A percentile compares a stretch with the other conserved stretches of the same genome.
Conservation (phyloP, 106 monocot genomes). For the Allium sativum region DNA sequence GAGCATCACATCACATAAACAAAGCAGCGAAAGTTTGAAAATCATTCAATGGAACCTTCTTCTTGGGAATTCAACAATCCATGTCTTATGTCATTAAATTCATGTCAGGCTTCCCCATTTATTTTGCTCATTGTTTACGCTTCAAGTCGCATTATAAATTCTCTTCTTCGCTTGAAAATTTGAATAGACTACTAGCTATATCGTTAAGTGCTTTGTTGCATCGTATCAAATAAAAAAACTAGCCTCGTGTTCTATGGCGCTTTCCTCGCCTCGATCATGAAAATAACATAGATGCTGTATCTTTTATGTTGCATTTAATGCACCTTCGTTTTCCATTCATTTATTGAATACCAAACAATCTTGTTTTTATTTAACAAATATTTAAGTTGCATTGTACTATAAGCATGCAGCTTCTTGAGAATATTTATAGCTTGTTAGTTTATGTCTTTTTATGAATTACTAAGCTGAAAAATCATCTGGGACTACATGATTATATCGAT, state of each 20-base stretch:
- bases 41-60: slow-evolving; percentile 3
- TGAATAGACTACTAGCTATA: too few species aligned
- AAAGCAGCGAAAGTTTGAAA: too few species aligned
- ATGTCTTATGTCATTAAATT: slow-evolving; percentile 11
- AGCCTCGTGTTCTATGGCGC: slow-evolving; percentile 3
- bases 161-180: too few species aligned
- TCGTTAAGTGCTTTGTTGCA: not conserved
- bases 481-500: not conserved
- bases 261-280: slow-evolving; percentile 14
- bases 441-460: not conserved
- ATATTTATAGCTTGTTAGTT: not conserved
- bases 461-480: not conserved
- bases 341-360: too few species aligned
- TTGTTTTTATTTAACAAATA: too few species aligned
- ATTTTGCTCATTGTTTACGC: not conserved
- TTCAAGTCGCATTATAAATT: too few species aligned
- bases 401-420: too few species aligned
- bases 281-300: not conserved
- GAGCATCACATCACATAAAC: not conserved
- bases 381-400: too few species aligned
- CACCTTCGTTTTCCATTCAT: not conserved
- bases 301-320: slow-evolving; percentile 7
- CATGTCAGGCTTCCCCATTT: not conserved
- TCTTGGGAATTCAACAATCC: not conserved
- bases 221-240: not conserved